Base-by-base conservation (phyloP, 768 basidiomycete genomes). In the Phanerodontia chrysosporium region DNA sequence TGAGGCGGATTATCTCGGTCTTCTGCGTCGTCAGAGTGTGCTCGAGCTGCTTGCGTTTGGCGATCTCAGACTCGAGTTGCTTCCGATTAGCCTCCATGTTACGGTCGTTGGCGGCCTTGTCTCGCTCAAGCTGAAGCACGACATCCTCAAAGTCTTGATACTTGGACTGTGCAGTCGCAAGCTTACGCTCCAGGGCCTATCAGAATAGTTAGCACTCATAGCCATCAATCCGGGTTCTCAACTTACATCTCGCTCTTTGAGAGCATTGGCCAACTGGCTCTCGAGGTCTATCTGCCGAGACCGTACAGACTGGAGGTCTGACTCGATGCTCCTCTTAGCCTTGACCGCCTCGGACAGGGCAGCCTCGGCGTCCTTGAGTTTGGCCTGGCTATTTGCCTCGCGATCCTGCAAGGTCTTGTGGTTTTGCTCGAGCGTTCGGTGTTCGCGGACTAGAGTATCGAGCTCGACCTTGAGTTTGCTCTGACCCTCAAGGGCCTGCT, bases 131-230 rank as follows among this genome's bases (percentile, higher is more conserved):
- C 64, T 90, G 85, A 6, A 97, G 79, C 1, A 92, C 82, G 0
- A 87, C 82, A 67, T 98, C 96, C 72, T 99, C 96, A 57, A 94
- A 88, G 58, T 89, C 87, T 58, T 89, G 84, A 60, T 87, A 89
- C 65, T 92, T 92, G 35, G 81, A 78, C 66, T 91, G 89, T 6
- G 89, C 82, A 22, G 80, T 73, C 0, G 76, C 70, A n/a, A 96
- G 73, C 69, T 95, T 88, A 39, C 88, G 86, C 63, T 95, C 92
- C 49, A 92, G 74, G 45, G 75, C 79, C 92, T 97, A 65, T 5
- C 57, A 35, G 49, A 48, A 13, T 57, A 24, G 46, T 54, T 29
- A 58, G 30, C 51, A 39, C 45, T 22, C 4, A 25, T 16, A 4
- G 24, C 16, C 16, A 16, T 25, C n/a, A 46, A 27, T 59, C 25